Base-by-base conservation (phyloP, 2,329 filamentous ascomycete genomes). In the Magnaporthiopsis poae region DNA sequence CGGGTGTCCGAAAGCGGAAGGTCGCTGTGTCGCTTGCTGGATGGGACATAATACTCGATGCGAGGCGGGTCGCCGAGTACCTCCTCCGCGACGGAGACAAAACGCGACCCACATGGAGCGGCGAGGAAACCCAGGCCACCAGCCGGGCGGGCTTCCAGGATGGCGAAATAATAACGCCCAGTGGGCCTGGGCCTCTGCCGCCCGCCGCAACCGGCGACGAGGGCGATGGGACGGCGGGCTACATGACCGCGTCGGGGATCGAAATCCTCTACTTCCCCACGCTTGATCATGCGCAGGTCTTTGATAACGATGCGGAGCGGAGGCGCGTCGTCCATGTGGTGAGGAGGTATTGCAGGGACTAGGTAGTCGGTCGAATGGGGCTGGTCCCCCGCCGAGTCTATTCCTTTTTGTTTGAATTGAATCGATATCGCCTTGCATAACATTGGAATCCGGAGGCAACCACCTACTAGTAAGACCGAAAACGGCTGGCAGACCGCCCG, bases 21-120 rank as follows among this genome's bases (percentile, higher is more conserved):
- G 82, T 87, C 13, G 86, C 84, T 0, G 86, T 89, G 0, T 83
- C 79, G 66, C 77, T 90, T 31, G 80, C 84, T 8, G 85, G 83
- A 11, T 77, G 80, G 65, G 88, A 90, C 75, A 74, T 90, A 62
- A 90, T 91, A 69, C 85, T 90, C 5, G 81, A 90, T 71, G 85
- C 86, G 0, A 73, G 78, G 27, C 80, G 80, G 0, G 84, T 90
- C 3, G 82, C 81, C 1, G 77, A 78, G 62, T 90, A 90, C 71
- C 73, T 90, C 61, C 74, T 77, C 15, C 77, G 77, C 2, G 72
- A 75, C 35, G 74, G 72, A 62, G 73, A 75, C 46, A 56, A 56
- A 25, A 21, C 21, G 46, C 46, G 46, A 56, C 21, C 46, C 46
- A 56, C 46, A 21, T 56, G 21, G 46, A 11, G 46, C 3, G 21